A percentile compares a stretch with the other conserved stretches of the same genome.
Evolutionary conservation across 208 protist species (phyloP).

Genomic region (Crithidia fasciculata): DNA sequence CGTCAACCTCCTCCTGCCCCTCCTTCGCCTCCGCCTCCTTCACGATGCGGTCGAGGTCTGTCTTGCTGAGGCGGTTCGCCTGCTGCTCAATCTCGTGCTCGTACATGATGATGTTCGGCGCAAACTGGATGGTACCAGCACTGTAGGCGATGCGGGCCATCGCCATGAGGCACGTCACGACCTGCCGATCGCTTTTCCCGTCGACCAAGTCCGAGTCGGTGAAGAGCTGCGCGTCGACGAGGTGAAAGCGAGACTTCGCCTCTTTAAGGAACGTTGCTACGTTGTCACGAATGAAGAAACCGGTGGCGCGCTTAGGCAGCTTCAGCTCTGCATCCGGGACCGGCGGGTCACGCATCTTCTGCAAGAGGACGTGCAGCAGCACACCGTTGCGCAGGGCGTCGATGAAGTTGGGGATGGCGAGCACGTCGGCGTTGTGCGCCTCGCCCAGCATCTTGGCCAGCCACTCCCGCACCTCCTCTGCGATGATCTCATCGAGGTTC

Average conservation of each 20-base stretch:
- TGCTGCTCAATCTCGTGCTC: conserved; percentile 67
- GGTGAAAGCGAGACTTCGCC: conserved; percentile 40
- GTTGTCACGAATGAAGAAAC: conserved; percentile 84
- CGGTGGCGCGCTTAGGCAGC: conserved; percentile 59
- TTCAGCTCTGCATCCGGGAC: conserved; percentile 47
- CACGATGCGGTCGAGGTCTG: conserved; percentile 45
- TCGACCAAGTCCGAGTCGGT: conserved; percentile 80
- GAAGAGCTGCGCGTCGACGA: conserved; percentile 72
- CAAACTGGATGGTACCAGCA: conserved; percentile 38
- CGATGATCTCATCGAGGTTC: conserved; percentile 57
- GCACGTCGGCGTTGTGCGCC: conserved; percentile 43
- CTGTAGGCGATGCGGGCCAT: conserved; percentile 70
- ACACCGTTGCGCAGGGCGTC: conserved; percentile 72
- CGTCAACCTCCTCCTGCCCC: not conserved
- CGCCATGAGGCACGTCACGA: conserved; percentile 79
- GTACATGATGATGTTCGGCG: conserved; percentile 56
- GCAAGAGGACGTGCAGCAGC: conserved; percentile 64
- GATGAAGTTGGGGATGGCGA: conserved; percentile 55
- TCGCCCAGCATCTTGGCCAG: conserved; percentile 57
- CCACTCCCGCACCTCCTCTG: conserved; percentile 73
- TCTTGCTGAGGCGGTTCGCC: conserved; percentile 33
- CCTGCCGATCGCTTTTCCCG: conserved; percentile 70
- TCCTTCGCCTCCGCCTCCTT: conserved; percentile 32
- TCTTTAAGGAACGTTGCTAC: conserved; percentile 62
- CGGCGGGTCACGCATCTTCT: conserved; percentile 69